These are phyloP conservation scores for Arabidopsis lyrata DNA, from an alignment of 441 rosid species.

Conservation along the genomic window DNA sequence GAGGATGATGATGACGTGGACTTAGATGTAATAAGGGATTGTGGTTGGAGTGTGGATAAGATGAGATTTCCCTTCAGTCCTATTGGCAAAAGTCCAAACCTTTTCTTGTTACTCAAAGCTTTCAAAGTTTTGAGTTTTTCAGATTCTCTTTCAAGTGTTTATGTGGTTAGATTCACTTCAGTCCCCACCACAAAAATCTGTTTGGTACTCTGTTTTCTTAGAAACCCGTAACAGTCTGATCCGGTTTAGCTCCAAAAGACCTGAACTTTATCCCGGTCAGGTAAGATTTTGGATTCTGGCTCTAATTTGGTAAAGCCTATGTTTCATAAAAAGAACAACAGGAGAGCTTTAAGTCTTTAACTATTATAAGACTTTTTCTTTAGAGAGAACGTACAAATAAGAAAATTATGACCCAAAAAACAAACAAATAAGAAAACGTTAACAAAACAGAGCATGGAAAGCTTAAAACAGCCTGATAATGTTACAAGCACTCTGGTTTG, in stretches of 20 bases:
- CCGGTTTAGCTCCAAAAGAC: background rate
- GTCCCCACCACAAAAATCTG: slow-evolving; percentile 53
- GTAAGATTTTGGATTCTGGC: background rate
- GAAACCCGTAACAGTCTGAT: background rate
- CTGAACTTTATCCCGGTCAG: background rate
- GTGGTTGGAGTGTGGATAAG: slow-evolving; percentile 95
- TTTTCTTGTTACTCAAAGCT: slow-evolving; percentile 19
- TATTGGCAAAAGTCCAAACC: slow-evolving; percentile 59
- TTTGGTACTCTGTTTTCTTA: slow-evolving; percentile 7
- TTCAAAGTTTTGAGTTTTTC: slow-evolving; percentile 31
- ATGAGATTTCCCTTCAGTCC: slow-evolving; percentile 79
- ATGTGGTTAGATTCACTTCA: slow-evolving; percentile 44
- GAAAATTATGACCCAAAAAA: too few species aligned
- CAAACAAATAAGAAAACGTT: background rate
- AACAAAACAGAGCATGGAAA: slow-evolving; percentile 10
- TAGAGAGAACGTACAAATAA: background rate
- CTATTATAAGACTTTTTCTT: background rate
- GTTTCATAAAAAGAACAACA: background rate
- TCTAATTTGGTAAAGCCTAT: slow-evolving; percentile 5
- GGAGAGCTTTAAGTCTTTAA: too few species aligned
- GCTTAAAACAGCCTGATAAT: slow-evolving; percentile 28
- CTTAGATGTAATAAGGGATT: slow-evolving; percentile 49
- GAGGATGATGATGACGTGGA: slow-evolving; percentile 63
- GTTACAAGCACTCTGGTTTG: slow-evolving; percentile 27
- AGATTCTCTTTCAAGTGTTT: slow-evolving; percentile 12